Evolutionary conservation across 1,284 basidiomycete genomes (phyloP), one percentile per base, ranked within the genome.

Genomic region (Schizophyllum commune): DNA sequence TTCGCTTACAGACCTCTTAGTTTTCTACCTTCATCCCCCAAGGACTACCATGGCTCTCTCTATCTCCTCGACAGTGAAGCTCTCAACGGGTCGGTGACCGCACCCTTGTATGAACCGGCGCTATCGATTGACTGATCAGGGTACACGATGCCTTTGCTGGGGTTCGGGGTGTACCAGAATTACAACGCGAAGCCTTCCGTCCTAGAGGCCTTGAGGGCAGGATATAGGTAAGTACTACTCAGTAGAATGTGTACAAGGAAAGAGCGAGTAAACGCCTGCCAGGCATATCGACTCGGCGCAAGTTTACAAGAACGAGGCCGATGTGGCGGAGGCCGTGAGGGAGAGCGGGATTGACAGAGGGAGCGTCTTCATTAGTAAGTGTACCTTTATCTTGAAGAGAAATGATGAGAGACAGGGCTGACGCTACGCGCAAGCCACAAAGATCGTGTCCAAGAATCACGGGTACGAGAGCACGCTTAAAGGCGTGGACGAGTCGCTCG

Each of bases 141-240:
- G 4, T 74, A 82, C 69, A 60, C 69, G 32, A 86, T 94, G 74
- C 92, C 92, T 53, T 72, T 83, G n/a, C 78, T 95, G 0, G 92
- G 92, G 1, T 86, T 93, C 60, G 92, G 92, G 15, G 89, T 94
- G 11, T 95, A 88, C 69, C 82, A 88, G 68, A 88, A 89, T 74
- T 78, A 83, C 65, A 80, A 83, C 58, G 72, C 84, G 22, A 78
- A 76, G 33, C 70, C 80, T 0, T 85, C 87, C 9, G 83, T 86
- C n/a, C 70, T 85, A 21, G 81, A 85, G 55, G 92, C 92, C 1
- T 73, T 94, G 65, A 79, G 82, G 63, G 80, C 77, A n/a, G 92
- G 91, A 4, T 95, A 93, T 70, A 82, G 83, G 89, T 86, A 62
- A 61, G 72, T 27, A 27, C 2, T 27, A 27, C 27, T 27, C 27